Base-by-base conservation (phyloP, 2,329 filamentous ascomycete species). In the Chrysoporthe cubensis region DNA sequence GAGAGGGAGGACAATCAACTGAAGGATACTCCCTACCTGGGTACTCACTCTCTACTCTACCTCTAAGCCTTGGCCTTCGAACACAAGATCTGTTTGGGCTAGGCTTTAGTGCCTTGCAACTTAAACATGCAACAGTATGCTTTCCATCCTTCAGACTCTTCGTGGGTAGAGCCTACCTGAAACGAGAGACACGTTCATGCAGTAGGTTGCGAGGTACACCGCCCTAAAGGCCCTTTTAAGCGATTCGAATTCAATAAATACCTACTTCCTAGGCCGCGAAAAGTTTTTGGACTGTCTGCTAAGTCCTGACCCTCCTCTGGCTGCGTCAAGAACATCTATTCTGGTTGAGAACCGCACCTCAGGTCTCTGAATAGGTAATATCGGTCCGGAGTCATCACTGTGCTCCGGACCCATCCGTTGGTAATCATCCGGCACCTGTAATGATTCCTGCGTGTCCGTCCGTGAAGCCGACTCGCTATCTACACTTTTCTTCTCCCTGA, bases 321-420 rank as follows among this genome's bases (percentile, higher is more conserved):
- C 50, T 18, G 37, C 13, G 7, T 54, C 56, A 2, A 59, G n/a
- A n/a, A 62, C 43, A 34, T 67, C 62, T 40, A 48, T 63, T 32
- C 16, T 46, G 4, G 16, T 61, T 18, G 65, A 62, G 16, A 66
- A 67, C 2, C 68, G 66, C 21, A 63, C 58, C 16, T 66, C 68
- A 14, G 57, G 65, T 21, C 62, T 62, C 40, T 69, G 68, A 9
- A 69, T 69, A 5, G 68, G 68, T 21, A 69, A 62, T 37, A 68
- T 69, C 2, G 68, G 68, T 14, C 68, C 68, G 9, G 68, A 69
- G 32, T 69, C 68, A 44, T 69, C 68, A 26, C 68, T 68, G 40
- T 69, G 59, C 32, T 69, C 68, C 40, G 66, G 18, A 1, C 62
- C 68, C 46, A 69, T 9, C 21, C 21, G 50, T 2, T 62, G 43